Percentiles rank a stretch among this genome's conserved stretches.
phyloP scores from a whole-genome alignment of 2,329 filamentous ascomycete genomes.

The Xylaria sp. region DNA sequence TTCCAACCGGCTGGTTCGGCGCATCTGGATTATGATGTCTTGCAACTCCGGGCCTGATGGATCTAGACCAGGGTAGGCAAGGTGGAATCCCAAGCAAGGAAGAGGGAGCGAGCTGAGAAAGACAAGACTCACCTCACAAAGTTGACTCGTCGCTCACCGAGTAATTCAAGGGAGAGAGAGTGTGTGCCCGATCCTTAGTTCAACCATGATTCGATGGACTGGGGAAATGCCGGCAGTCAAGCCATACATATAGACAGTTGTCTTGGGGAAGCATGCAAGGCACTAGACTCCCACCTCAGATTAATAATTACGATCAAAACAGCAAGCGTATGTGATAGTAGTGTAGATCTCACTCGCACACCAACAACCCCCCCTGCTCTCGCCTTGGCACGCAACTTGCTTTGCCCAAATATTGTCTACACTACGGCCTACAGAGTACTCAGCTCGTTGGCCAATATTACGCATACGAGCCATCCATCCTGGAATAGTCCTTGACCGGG shows the following conservation, averaged over 20 bases:
- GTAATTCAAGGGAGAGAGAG: constrained; percentile 1
- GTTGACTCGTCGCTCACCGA: constrained; percentile 4
- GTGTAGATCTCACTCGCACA: constrained; percentile 14
- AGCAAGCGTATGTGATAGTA: constrained; percentile 24
- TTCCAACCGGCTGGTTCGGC: constrained; percentile 29
- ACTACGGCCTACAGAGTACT: constrained; percentile 11
- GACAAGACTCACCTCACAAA: too few relatives aligned
- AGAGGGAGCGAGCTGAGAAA: constrained; percentile 2
- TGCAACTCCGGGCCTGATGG: neutral
- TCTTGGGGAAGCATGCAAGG: neutral
- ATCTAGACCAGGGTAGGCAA: constrained; percentile 15
- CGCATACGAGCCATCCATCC: constrained; percentile 17
- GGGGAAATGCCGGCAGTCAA: neutral
- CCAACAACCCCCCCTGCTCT: constrained; percentile 11
- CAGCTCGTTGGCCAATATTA: constrained; percentile 21
- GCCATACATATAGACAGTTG: neutral
- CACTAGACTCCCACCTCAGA: neutral
- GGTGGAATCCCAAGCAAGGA: neutral
- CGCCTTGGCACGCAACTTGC: constrained; percentile 14
- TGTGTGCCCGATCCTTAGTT: constrained; percentile 5
- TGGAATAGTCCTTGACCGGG: constrained; percentile 21
- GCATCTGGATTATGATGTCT: constrained; percentile 7
- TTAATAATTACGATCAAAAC: constrained; percentile 6
- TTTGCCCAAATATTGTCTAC: constrained; percentile 8
- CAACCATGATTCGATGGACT: neutral